phyloP scores from a whole-genome alignment of 1,284 basidiomycete species.

The Kwoniella shivajii region DNA sequence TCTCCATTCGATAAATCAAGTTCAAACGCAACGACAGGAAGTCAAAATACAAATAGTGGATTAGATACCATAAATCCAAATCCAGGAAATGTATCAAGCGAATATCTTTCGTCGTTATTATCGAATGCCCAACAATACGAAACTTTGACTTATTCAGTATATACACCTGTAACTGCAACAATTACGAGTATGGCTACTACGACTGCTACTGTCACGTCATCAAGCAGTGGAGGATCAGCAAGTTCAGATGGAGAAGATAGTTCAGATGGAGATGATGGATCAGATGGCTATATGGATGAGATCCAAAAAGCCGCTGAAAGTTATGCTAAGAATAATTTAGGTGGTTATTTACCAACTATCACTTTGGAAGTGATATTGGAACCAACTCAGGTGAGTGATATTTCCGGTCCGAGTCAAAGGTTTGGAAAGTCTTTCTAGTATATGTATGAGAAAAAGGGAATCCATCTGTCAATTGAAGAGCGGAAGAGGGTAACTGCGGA shows the following conservation, averaged over 20 bases:
- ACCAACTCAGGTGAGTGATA: conserved; percentile 47
- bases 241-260: background rate
- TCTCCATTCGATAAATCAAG: conserved; percentile 13
- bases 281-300: conserved; percentile 19
- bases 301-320: conserved; percentile 36
- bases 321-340: conserved; percentile 40
- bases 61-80: conserved; percentile 36
- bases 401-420: background rate
- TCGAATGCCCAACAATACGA: conserved; percentile 32
- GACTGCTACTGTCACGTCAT: background rate
- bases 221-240: background rate
- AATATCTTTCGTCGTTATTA: conserved; percentile 34
- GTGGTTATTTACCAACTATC: conserved; percentile 46
- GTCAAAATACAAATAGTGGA: conserved; percentile 20
- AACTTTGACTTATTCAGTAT: conserved; percentile 45
- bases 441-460: too few relatives aligned
- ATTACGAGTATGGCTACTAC: conserved; percentile 9
- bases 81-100: conserved; percentile 27
- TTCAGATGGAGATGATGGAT: conserved; percentile 2
- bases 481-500: too few relatives aligned
- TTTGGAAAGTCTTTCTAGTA: too few relatives aligned
- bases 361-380: conserved; percentile 51
- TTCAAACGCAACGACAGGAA: conserved; percentile 19
- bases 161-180: conserved; percentile 22
- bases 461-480: too few relatives aligned